Conservation (phyloP, 768 basidiomycete species). For the Podaxis sp. region DNA sequence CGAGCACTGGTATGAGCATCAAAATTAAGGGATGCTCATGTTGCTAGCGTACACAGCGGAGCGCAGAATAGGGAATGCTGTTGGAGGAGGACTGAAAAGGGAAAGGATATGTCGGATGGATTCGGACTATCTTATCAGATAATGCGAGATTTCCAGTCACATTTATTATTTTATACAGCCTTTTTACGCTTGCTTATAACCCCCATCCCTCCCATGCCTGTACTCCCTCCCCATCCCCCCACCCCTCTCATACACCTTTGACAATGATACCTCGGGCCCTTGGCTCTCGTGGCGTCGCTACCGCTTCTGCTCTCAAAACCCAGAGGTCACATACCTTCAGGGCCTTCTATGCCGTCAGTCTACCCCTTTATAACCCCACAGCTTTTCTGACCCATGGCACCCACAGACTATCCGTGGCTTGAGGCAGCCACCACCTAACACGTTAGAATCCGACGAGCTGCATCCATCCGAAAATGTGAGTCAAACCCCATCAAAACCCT, state of each 20-base stretch:
- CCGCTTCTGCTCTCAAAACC: constrained; percentile 28
- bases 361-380: neutral
- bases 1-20: neutral
- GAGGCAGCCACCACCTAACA: constrained; percentile 27
- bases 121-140: constrained; percentile 26
- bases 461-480: constrained; percentile 50
- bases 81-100: neutral
- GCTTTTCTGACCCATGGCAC: neutral
- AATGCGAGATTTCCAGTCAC: constrained; percentile 15
- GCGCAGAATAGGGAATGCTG: neutral
- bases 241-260: constrained; percentile 8
- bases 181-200: constrained; percentile 28
- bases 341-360: constrained; percentile 54
- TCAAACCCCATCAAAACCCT: constrained; percentile 7
- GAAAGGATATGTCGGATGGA: constrained; percentile 6
- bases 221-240: constrained; percentile 18
- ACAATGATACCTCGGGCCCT: constrained; percentile 35
- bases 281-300: constrained; percentile 17
- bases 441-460: constrained; percentile 29
- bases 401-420: constrained; percentile 39
- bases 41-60: constrained; percentile 12
- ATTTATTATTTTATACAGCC: constrained; percentile 14
- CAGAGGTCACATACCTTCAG: constrained; percentile 37
- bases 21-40: constrained; percentile 8
- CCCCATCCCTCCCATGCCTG: constrained; percentile 25